Evolutionary conservation across 2,329 filamentous ascomycete genomes (phyloP).

Genomic region (Fusarium luffae): DNA sequence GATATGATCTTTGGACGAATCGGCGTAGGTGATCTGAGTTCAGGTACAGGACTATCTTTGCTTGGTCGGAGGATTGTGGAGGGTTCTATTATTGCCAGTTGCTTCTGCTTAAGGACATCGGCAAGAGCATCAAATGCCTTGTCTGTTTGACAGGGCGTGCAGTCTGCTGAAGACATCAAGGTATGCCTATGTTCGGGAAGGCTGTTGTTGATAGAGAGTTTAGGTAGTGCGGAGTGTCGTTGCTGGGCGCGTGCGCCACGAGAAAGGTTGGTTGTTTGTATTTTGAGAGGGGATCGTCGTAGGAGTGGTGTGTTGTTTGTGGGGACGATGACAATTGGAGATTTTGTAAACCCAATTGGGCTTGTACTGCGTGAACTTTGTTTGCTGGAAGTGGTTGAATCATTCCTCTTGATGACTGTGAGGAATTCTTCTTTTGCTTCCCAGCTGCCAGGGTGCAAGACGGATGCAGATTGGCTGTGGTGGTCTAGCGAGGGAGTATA

Average conservation of each 20-base stretch:
- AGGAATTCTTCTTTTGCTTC: conserved; percentile 11
- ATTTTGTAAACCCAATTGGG: not conserved
- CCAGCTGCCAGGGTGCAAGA: not conserved
- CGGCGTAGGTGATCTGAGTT: conserved; percentile 12
- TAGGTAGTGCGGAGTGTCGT: conserved; percentile 1
- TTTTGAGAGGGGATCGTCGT: not conserved
- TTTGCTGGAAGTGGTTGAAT: not conserved
- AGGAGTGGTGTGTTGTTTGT: not conserved
- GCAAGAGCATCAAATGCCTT: conserved; percentile 16
- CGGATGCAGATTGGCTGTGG: conserved; percentile 12
- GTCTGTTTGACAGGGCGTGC: conserved; percentile 8
- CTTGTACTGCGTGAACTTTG: not conserved
- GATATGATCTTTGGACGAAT: conserved; percentile 11
- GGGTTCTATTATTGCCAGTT: not conserved
- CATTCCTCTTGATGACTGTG: not conserved
- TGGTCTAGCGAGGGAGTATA: conserved; percentile 7
- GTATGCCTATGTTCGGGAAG: not conserved
- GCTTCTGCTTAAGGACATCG: not conserved
- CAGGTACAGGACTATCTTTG: not conserved
- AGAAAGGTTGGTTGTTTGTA: conserved; percentile 16
- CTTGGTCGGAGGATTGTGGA: not conserved
- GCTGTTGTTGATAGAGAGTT: not conserved
- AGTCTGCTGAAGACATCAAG: not conserved
- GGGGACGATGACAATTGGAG: not conserved
- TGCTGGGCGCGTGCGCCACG: not conserved